Conservation (phyloP, 2,329 filamentous ascomycete species). For the Colletotrichum echinochloae region DNA sequence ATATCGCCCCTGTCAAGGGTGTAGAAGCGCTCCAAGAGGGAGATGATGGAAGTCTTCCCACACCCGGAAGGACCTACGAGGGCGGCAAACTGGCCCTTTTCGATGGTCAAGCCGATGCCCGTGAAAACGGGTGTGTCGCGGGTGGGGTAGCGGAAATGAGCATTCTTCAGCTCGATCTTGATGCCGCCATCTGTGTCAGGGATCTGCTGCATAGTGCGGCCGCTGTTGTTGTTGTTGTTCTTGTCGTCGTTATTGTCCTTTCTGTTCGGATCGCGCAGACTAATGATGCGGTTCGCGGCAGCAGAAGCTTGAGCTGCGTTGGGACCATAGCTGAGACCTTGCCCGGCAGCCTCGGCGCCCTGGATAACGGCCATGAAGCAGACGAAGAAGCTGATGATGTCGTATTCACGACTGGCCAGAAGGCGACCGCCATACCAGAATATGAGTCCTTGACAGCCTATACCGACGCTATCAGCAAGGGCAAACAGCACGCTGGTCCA, state of each 20-base stretch:
- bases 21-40: slow-evolving; percentile 77
- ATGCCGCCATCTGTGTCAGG: slow-evolving; percentile 62
- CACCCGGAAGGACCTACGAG: slow-evolving; percentile 78
- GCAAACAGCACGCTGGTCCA: slow-evolving; percentile 75
- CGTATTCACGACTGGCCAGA: slow-evolving; percentile 63
- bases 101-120: slow-evolving; percentile 71
- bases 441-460: slow-evolving; percentile 72
- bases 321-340: slow-evolving; percentile 75
- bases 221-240: too few relatives aligned
- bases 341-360: slow-evolving; percentile 74
- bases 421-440: slow-evolving; percentile 76
- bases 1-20: slow-evolving; percentile 74
- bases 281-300: slow-evolving; percentile 71
- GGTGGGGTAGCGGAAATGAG: slow-evolving; percentile 72
- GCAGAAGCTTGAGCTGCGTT: slow-evolving; percentile 71
- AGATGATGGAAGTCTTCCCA: slow-evolving; percentile 79
- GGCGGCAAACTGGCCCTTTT: slow-evolving; percentile 77
- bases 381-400: slow-evolving; percentile 61
- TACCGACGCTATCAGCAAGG: slow-evolving; percentile 73
- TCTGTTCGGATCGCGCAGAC: slow-evolving; percentile 59
- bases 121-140: slow-evolving; percentile 68
- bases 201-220: slow-evolving; percentile 49
- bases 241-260: slow-evolving; percentile 45
- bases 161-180: slow-evolving; percentile 66
- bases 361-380: slow-evolving; percentile 76